Evolutionary conservation across 306 rosid species (phyloP), one percentile per base, ranked within the genome.

Genomic region (Canavalia gladiata): DNA sequence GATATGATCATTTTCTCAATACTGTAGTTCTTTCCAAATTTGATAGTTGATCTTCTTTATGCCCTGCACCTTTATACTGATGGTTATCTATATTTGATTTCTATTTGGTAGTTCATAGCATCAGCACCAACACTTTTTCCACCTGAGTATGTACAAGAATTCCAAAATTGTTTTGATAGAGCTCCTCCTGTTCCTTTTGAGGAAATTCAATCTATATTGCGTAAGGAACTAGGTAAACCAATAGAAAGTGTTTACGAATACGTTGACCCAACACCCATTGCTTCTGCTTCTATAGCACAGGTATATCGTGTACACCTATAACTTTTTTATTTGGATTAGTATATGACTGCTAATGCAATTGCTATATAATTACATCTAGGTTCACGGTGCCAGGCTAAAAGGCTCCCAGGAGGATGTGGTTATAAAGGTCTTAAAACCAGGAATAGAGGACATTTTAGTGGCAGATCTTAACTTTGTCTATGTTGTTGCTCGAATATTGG

Each of bases 261-360:
- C 75, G 86, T 95, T 63, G 94, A 95, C 72, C 97, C 97, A 57
- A 86, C 82, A 47, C 99, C 99, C 25, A 41, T 95, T 81, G 98
- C 99, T 85, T 95, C 96, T 28, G 99, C 99, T 78, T 95, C 99
- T 31, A 87, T 95, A 88, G 99, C 99, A 73, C 98, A 93, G 90
- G 98, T 93, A 75, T 33, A 62, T 56, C 30, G 34, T 71, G 13
- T 58, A 74, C 25, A 30, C 78, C 72, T 78, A 47, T 75, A 37
- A 18, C 72, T 77, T 79, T 74, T 57, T 68, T 73, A 50, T 75
- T 66, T 8, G 10, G 6, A 29, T 35, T 59, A 67, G 71, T 2
- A 64, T 71, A 4, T 41, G 12, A 57, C 41, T 49, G 30, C 69
- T 85, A 54, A 81, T 87, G 46, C 75, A 70, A 30, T 60, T 81